These are phyloP conservation scores for Phenoliferia sp. DNA, from an alignment of 1,284 basidiomycete genomes.

Conservation along the genomic window DNA sequence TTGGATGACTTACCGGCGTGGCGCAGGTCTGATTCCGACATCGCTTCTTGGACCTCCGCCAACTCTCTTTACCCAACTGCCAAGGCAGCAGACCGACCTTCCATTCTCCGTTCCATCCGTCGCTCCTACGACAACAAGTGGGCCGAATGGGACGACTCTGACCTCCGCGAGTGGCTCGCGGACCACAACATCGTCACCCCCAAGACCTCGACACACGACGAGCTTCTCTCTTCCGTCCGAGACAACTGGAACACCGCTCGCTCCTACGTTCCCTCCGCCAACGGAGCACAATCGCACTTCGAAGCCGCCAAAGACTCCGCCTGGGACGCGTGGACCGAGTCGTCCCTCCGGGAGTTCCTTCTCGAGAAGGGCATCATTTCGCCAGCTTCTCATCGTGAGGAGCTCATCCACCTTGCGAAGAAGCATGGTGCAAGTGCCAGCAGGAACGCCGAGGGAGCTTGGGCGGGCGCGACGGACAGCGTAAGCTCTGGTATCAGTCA, in stretches of 20 bases:
- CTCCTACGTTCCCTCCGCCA: constrained; percentile 47
- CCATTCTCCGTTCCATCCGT: background rate
- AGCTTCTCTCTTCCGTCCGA: constrained; percentile 50
- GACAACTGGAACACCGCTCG: constrained; percentile 59
- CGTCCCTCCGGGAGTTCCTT: constrained; percentile 71
- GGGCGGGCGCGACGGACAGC: background rate
- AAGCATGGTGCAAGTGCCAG: constrained; percentile 47
- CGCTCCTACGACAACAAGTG: constrained; percentile 73
- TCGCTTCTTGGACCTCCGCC: constrained; percentile 5
- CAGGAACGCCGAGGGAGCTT: background rate
- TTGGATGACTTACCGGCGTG: too few relatives aligned
- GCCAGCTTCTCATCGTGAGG: constrained; percentile 70
- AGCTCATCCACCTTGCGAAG: constrained; percentile 71
- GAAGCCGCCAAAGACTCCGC: constrained; percentile 48
- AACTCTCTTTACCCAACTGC: constrained; percentile 18
- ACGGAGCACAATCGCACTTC: constrained; percentile 56
- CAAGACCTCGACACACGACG: constrained; percentile 39
- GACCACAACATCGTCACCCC: constrained; percentile 64
- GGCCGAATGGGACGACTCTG: constrained; percentile 49
- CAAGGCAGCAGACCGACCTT: background rate
- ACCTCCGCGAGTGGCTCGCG: constrained; percentile 67
- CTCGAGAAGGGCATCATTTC: constrained; percentile 78
- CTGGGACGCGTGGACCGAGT: constrained; percentile 68
- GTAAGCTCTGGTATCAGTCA: constrained; percentile 8
- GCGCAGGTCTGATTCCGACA: background rate